Base-by-base conservation (phyloP, 257 asterid species). In the Jacaranda mimosifolia region DNA sequence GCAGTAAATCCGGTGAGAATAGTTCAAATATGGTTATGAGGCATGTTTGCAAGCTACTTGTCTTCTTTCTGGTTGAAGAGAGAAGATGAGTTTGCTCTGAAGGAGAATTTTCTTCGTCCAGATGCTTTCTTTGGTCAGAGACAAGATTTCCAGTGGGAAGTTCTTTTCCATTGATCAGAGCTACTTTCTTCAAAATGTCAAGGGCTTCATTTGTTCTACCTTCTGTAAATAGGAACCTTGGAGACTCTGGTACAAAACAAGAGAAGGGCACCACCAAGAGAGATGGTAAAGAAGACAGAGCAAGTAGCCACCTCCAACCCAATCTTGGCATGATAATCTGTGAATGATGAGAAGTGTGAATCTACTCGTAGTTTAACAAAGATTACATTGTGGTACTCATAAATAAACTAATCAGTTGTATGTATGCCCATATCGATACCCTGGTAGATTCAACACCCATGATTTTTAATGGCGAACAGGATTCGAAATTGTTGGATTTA, bases 291-390 rank as follows among this genome's bases (percentile, higher is more conserved):
- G 82, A 65, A 26, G 88, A 81, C 43, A 81, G 10, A 36, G 59
- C 84, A 63, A 84, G 83, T 19, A 84, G 77, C 85, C 85, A 81
- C 43, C 88, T 84, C 88, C 84, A 84, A n/a, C 86, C 88, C 35
- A 84, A 75, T 68, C 77, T 74, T 36, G 88, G 88, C 86, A 81
- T 74, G 48, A 81, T 42, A 75, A 78, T 74, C 87, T 84, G 78
- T 3, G 32, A 55, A 53, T 26, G 36, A 21, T 18, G 15, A n/a
- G 19, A n/a, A 38, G 0, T 12, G 55, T 0, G 55, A 7, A 6
- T 9, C 13, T 48, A 3, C 10, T 48, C 6, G 13, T 26, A 26
- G 32, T 2, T 26, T 26, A 26, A 26, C 32, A 26, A 26, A 26
- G 32, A 26, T 26, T 26, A 26, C 32, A 26, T 26, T 26, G 32